These are phyloP conservation scores for Adansonia madagascariensis DNA, from an alignment of 441 rosid genomes.

Conservation along the genomic window DNA sequence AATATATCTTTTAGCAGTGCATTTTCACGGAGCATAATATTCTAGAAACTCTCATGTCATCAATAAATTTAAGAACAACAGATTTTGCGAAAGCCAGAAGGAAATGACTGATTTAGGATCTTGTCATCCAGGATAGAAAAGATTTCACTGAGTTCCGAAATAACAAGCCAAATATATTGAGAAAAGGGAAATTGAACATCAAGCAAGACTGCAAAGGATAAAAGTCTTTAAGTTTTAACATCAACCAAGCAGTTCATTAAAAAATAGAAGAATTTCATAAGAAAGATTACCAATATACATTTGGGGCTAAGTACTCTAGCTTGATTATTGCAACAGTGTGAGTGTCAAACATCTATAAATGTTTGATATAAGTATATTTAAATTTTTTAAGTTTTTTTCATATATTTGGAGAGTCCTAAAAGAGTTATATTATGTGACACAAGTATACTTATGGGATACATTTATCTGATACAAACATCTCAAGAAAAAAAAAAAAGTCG, in stretches of 20 bases:
- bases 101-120: no score
- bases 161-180: conserved; percentile 3
- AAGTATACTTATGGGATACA: no score
- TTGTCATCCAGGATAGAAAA: not conserved
- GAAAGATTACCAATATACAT: not conserved
- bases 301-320: not conserved
- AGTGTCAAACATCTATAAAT: no score
- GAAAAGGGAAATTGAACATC: not conserved
- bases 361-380: no score
- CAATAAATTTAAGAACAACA: not conserved
- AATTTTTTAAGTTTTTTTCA: no score
- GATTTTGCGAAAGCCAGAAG: not conserved
- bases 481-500: no score
- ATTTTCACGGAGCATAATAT: not conserved
- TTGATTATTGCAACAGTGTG: no score
- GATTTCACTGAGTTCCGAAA: not conserved
- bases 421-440: no score
- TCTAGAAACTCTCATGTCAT: not conserved
- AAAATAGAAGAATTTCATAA: not conserved
- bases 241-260: not conserved
- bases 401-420: not conserved
- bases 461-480: no score
- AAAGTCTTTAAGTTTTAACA: not conserved
- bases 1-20: not conserved
- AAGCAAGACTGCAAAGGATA: not conserved